Conservation (phyloP, 1,284 basidiomycete genomes). For the Moesziomyces antarcticus region DNA sequence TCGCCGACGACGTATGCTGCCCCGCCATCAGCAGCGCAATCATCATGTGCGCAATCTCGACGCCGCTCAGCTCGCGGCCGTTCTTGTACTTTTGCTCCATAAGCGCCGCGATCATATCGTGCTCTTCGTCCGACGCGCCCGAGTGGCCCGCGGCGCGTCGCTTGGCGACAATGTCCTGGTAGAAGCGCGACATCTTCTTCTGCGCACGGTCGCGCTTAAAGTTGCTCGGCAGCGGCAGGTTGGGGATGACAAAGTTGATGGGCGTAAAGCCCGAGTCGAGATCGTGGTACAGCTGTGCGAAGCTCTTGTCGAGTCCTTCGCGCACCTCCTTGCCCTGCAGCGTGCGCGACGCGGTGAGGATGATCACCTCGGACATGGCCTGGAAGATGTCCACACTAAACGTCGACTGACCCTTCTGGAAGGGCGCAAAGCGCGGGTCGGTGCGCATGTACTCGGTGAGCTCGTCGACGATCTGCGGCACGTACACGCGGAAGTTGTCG, state of each 20-base stretch:
- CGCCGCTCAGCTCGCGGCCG: constrained; percentile 81
- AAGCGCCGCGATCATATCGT: constrained; percentile 93
- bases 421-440: constrained; percentile 75
- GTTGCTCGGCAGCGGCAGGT: constrained; percentile 90
- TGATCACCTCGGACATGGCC: constrained; percentile 89
- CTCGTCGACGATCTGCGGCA: constrained; percentile 83
- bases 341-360: constrained; percentile 90
- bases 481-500: constrained; percentile 91
- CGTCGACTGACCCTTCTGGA: constrained; percentile 28
- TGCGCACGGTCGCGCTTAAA: constrained; percentile 87
- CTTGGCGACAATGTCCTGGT: constrained; percentile 85
- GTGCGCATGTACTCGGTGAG: constrained; percentile 45
- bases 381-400: constrained; percentile 71
- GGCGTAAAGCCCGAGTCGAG: constrained; percentile 78
- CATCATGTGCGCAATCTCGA: constrained; percentile 97
- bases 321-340: constrained; percentile 93
- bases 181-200: constrained; percentile 93
- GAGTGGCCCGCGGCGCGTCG: constrained; percentile 71
- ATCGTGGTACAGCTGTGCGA: constrained; percentile 87
- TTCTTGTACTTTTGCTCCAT: constrained; percentile 86
- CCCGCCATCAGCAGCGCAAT: constrained; percentile 78
- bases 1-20: constrained; percentile 95
- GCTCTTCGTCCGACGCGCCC: constrained; percentile 72
- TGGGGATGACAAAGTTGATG: constrained; percentile 88
- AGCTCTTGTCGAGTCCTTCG: constrained; percentile 80